Percentiles rank a stretch among this genome's conserved stretches.
Evolutionary conservation across 148 eudicot genomes (phyloP).

Genomic region (Amaranthus cruentus): DNA sequence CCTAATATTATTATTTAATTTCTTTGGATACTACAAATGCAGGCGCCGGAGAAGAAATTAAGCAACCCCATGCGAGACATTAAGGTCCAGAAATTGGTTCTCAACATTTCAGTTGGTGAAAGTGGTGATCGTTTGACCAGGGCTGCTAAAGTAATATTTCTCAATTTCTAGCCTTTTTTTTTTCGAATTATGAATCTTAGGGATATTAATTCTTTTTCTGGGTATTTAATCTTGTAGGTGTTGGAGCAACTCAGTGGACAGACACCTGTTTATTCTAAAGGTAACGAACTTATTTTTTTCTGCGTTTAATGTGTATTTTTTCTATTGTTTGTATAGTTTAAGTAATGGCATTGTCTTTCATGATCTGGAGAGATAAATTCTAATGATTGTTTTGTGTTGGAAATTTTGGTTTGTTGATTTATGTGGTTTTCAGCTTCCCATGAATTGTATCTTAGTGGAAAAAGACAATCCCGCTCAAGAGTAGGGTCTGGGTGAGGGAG

Average conservation of each 20-base stretch:
- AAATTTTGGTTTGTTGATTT: too few species aligned
- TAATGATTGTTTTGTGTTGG: too few species aligned
- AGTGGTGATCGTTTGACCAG: constrained; percentile 74
- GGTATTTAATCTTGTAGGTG: constrained; percentile 29
- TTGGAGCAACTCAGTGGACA: constrained; percentile 79
- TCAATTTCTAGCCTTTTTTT: neutral
- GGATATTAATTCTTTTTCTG: neutral
- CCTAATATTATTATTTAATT: too few species aligned
- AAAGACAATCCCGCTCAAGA: too few species aligned
- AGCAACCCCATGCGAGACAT: constrained; percentile 74
- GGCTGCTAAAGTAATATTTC: constrained; percentile 49
- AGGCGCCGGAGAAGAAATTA: constrained; percentile 68
- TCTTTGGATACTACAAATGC: constrained; percentile 1
- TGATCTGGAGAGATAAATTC: too few species aligned
- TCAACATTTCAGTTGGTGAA: constrained; percentile 75
- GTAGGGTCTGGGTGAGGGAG: too few species aligned
- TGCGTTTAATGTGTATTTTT: neutral
- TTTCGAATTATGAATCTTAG: neutral
- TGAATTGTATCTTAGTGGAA: too few species aligned
- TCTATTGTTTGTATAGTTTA: too few species aligned
- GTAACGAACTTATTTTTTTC: constrained; percentile 11
- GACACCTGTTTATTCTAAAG: constrained; percentile 70
- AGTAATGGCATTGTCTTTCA: too few species aligned
- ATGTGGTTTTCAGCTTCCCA: too few species aligned
- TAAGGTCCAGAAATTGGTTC: constrained; percentile 75